Base-by-base conservation (phyloP, 768 basidiomycete species). In the Boletus barrowsii region DNA sequence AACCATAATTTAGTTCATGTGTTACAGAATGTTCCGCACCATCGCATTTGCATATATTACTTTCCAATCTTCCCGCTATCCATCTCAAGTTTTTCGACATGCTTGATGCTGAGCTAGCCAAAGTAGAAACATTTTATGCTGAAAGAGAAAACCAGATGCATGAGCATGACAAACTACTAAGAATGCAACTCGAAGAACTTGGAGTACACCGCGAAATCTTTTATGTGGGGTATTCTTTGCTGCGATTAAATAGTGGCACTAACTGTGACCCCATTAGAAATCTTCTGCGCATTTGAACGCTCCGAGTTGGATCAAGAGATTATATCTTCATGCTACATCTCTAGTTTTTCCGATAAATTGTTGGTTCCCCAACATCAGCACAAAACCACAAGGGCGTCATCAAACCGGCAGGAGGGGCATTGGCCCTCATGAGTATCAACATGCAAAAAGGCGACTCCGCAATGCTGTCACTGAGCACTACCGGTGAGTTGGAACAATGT, bases 381-480 rank as follows among this genome's bases (percentile, higher is more conserved):
- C 10, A 41, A 51, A 35, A n/a, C 1, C 22, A 20, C 15, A 47
- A 29, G 17, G 13, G 17, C 10, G 29, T 22, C 52, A 44, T 37
- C 42, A 33, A 14, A 35, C 26, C 8, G 30, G 51, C 44, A n/a
- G 43, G 20, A 46, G 37, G 47, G 29, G 18, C 22, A 51, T 29
- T 30, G 81, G 87, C 62, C 91, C 89, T 0, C 88, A 88, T 40
- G 82, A 87, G 49, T 99, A 96, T 71, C 75, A 83, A 39, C 75
- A 82, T 41, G 94, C 96, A 20, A 91, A 90, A 72, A 86, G 83
- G 68, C 84, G 83, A 62, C 76, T 99, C 43, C 89, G 90, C 68
- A 84, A 83, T 56, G 97, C 95, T 1, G 79, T 90, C 0, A 59
- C 85, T 47, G 93, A 96, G 62, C 87, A 87, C 66, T 96, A 98